A percentile compares a stretch with the other conserved stretches of the same genome.
Evolutionary conservation across 352 stramenopile species (phyloP).

Genomic region (Blastocystis sp.): DNA sequence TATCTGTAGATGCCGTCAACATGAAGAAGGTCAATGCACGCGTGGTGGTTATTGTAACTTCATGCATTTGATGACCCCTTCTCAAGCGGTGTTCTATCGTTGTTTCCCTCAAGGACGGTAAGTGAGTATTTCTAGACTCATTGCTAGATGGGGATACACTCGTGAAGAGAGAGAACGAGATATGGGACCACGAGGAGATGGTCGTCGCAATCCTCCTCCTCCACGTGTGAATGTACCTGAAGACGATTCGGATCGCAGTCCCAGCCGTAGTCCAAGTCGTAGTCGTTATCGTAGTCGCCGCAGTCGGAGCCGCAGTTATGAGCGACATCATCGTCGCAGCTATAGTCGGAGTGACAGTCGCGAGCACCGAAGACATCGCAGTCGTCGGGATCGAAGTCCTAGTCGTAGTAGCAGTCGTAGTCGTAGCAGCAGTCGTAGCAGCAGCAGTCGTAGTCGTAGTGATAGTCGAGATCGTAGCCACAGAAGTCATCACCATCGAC

Average conservation of each 20-base stretch:
- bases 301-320: not conserved
- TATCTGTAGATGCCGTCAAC: conserved; percentile 81
- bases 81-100: conserved; percentile 64
- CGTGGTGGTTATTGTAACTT: conserved; percentile 98
- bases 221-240: not conserved
- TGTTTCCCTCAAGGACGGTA: conserved; percentile 56
- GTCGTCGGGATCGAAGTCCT: not conserved
- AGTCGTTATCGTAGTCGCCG: conserved; percentile 11
- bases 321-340: not conserved
- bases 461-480: not conserved
- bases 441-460: not conserved
- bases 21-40: conserved; percentile 91
- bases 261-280: not conserved
- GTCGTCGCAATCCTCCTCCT: conserved; percentile 39
- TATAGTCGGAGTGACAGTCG: not conserved
- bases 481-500: not conserved
- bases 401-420: not conserved
- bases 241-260: conserved; percentile 3
- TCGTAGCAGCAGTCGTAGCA: not conserved
- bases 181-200: conserved; percentile 42
- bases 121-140: not conserved
- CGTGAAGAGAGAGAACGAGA: conserved; percentile 26
- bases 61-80: conserved; percentile 91
- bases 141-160: conserved; percentile 43
- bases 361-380: not conserved